A percentile compares a stretch with the other conserved stretches of the same genome.
These are phyloP conservation scores for Hericium rajendrae DNA, from an alignment of 768 basidiomycete genomes.

Conservation along the genomic window DNA sequence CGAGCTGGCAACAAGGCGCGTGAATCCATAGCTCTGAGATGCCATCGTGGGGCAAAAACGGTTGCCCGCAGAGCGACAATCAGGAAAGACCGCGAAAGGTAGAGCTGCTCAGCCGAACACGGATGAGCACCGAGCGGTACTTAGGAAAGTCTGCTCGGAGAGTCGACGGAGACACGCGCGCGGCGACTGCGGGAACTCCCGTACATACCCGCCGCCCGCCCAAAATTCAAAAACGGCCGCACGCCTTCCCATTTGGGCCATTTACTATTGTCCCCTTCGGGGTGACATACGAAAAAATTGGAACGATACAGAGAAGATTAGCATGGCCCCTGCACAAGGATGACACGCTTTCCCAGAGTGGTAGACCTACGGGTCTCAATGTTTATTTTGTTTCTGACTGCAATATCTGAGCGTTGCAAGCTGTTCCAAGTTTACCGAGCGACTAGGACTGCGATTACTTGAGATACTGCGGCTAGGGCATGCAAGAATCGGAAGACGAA, in stretches of 20 bases:
- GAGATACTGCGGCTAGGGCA: background rate
- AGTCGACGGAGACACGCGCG: no score
- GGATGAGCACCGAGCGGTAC: no score
- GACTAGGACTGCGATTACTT: no score
- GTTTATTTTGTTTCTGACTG: constrained; percentile 18
- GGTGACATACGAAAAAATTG: constrained; percentile 97
- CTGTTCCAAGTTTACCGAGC: background rate
- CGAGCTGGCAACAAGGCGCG: no score
- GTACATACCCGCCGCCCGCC: background rate
- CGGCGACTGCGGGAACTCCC: no score
- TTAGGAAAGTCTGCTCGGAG: no score
- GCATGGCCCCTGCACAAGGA: constrained; percentile 99
- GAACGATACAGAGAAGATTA: constrained; percentile 99
- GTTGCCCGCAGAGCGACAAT: no score
- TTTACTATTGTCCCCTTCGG: constrained; percentile 61
- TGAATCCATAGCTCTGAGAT: no score
- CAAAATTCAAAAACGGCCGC: background rate
- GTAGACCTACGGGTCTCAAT: constrained; percentile 40
- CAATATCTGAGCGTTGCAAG: background rate
- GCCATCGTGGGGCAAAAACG: no score
- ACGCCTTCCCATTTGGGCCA: background rate
- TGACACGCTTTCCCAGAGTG: constrained; percentile 97
- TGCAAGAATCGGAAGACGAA: background rate
- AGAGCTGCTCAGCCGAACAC: no score
- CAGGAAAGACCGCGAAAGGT: no score